Percentiles rank a stretch among this genome's conserved stretches.
Evolutionary conservation across 345 rosid genomes (phyloP).

Genomic region (Eucalyptus guilfoylei): DNA sequence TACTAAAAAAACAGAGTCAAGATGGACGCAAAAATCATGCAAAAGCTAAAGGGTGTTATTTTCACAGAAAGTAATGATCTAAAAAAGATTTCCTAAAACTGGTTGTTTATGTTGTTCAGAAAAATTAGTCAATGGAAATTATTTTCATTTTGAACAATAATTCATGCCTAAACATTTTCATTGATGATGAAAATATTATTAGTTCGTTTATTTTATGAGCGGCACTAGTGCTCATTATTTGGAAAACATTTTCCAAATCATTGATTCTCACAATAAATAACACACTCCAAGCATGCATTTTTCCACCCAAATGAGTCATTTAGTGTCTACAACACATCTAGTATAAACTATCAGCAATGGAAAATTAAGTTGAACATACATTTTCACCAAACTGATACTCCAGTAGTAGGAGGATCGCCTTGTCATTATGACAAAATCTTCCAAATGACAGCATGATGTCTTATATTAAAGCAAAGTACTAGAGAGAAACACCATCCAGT

Average conservation of each 20-base stretch:
- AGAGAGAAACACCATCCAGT: neutral
- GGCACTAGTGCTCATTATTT: neutral
- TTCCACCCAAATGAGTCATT: neutral
- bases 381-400: neutral
- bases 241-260: neutral
- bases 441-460: neutral
- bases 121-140: neutral
- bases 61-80: neutral
- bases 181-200: neutral
- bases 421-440: neutral
- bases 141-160: neutral
- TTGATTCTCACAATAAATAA: neutral
- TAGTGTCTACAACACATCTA: neutral
- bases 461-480: neutral
- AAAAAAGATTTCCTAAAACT: neutral
- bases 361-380: neutral
- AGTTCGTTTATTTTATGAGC: neutral
- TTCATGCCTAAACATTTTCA: neutral
- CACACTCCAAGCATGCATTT: neutral
- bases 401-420: neutral
- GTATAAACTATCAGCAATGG: neutral
- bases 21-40: neutral
- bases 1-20: neutral
- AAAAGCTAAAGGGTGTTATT: neutral
- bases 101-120: neutral